Percentiles rank a stretch among this genome's conserved stretches.
These are phyloP conservation scores for Gossypium arboreum DNA, from an alignment of 345 rosid genomes.

Conservation along the genomic window DNA sequence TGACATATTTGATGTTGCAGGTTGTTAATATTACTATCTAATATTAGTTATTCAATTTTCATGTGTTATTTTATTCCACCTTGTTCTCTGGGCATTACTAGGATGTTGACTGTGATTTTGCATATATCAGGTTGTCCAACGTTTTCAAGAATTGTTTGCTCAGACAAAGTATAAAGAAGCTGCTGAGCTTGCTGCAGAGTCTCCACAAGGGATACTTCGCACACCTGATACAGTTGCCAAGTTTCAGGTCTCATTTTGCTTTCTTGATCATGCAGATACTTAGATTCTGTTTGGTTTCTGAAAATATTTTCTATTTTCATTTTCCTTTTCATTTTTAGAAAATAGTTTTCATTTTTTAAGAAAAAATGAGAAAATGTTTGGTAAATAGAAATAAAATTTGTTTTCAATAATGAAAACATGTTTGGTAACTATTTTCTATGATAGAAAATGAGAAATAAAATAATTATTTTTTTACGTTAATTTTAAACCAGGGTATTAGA, in stretches of 20 bases:
- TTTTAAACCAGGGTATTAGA: no score
- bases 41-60: not conserved
- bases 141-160: slow-evolving; percentile 94
- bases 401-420: no score
- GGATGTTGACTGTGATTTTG: slow-evolving; percentile 16
- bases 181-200: slow-evolving; percentile 99
- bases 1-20: not conserved
- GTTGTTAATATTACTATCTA: not conserved
- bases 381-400: no score
- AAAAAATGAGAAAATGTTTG: no score
- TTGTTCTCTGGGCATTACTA: not conserved
- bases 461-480: no score
- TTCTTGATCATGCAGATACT: not conserved
- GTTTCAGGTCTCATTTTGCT: slow-evolving; percentile 65
- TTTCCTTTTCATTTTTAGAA: no score
- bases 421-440: no score
- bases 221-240: slow-evolving; percentile 97
- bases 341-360: no score
- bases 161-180: slow-evolving; percentile 99
- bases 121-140: slow-evolving; percentile 81
- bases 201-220: slow-evolving; percentile 95
- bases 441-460: no score
- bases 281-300: no score
- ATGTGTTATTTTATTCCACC: slow-evolving; percentile 10
- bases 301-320: no score